phyloP scores from a whole-genome alignment of 495 filamentous ascomycete species.

The Hyaloscypha finlandica region DNA sequence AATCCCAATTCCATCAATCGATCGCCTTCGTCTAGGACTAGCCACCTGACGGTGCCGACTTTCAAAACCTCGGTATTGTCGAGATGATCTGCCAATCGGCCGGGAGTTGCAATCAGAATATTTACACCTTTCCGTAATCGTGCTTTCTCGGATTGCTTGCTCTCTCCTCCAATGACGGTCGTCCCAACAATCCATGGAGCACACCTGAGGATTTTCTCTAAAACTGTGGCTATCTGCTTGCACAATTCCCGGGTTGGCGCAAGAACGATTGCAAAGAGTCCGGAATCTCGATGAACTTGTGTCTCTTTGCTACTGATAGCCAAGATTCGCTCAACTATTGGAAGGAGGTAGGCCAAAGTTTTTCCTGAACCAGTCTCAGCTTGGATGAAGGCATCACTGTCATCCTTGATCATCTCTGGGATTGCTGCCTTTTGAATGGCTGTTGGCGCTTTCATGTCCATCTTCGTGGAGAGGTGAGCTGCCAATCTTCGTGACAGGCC shows the following conservation, averaged over 20 bases:
- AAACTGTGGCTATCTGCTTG: slow-evolving; percentile 85
- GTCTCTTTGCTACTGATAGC: slow-evolving; percentile 59
- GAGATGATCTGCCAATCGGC: slow-evolving; percentile 84
- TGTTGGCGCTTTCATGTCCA: slow-evolving; percentile 87
- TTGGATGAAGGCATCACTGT: slow-evolving; percentile 93
- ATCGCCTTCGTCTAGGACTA: slow-evolving; percentile 94
- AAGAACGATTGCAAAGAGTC: slow-evolving; percentile 87
- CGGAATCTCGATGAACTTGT: slow-evolving; percentile 75
- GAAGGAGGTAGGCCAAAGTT: slow-evolving; percentile 89
- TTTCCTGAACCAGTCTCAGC: slow-evolving; percentile 98
- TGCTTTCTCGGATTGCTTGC: slow-evolving; percentile 96
- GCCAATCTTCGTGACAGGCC: slow-evolving; percentile 78
- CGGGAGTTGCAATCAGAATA: slow-evolving; percentile 92
- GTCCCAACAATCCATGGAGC: slow-evolving; percentile 88
- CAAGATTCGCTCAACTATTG: slow-evolving; percentile 87
- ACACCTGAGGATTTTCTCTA: slow-evolving; percentile 79
- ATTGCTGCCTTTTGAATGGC: slow-evolving; percentile 92
- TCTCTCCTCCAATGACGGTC: slow-evolving; percentile 93
- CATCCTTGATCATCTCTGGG: slow-evolving; percentile 72
- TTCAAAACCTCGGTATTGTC: slow-evolving; percentile 88
- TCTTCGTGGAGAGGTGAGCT: slow-evolving; percentile 79
- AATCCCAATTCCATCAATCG: slow-evolving; percentile 96
- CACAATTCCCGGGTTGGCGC: slow-evolving; percentile 91
- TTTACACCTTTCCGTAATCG: slow-evolving; percentile 89
- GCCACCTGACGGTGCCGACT: slow-evolving; percentile 86